phyloP scores from a whole-genome alignment of 257 asterid genomes.

The Ehretia macrophylla region DNA sequence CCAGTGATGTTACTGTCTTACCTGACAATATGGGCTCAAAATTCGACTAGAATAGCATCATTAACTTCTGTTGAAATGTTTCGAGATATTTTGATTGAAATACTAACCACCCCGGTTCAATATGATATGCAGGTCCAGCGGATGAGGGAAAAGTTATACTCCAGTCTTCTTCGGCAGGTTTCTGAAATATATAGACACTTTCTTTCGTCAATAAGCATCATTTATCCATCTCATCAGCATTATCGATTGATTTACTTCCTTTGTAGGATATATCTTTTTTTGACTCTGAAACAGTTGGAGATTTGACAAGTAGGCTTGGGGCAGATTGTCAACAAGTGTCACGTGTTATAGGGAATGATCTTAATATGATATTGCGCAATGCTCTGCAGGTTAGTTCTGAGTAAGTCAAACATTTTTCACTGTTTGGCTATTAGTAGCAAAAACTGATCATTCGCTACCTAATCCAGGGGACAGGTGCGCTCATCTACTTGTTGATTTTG shows the following conservation, averaged over 20 bases:
- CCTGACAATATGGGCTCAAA: too few relatives aligned
- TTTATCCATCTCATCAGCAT: slow-evolving; percentile 2
- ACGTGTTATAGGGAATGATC: slow-evolving; percentile 95
- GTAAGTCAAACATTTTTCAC: slow-evolving; percentile 4
- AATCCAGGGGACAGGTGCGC: slow-evolving; percentile 81
- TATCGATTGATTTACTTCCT: slow-evolving; percentile 3
- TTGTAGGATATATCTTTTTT: slow-evolving; percentile 91
- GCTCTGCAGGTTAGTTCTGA: slow-evolving; percentile 69
- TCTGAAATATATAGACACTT: slow-evolving; percentile 8
- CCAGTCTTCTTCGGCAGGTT: slow-evolving; percentile 90
- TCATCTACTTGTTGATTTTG: slow-evolving; percentile 72
- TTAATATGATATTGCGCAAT: slow-evolving; percentile 81
- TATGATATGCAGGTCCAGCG: slow-evolving; percentile 68
- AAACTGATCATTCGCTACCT: slow-evolving; percentile 22
- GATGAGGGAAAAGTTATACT: slow-evolving; percentile 79
- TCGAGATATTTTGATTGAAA: neutral
- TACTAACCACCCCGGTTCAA: too few relatives aligned
- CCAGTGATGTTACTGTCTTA: too few relatives aligned
- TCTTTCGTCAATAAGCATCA: slow-evolving; percentile 5
- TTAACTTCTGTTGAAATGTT: too few relatives aligned
- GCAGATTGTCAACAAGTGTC: slow-evolving; percentile 99
- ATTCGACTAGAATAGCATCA: too few relatives aligned
- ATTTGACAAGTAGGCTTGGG: slow-evolving; percentile 98
- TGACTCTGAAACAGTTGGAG: slow-evolving; percentile 94
- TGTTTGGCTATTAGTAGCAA: slow-evolving; percentile 18